Base-by-base conservation (phyloP, 163 green algal genomes). In the Scenedesmus sp. region DNA sequence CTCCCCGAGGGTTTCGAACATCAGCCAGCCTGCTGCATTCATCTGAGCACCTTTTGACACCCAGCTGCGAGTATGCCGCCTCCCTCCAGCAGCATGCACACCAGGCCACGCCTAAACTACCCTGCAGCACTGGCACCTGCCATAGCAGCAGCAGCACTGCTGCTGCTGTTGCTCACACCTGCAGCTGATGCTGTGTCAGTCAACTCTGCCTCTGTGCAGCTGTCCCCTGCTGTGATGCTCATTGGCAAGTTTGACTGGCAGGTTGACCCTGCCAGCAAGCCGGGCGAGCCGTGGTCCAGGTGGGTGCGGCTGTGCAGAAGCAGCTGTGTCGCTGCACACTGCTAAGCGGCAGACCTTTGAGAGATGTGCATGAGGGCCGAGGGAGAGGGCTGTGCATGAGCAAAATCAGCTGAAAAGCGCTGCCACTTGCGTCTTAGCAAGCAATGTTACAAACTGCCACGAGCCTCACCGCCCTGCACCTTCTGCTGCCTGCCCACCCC, bases 241-340 rank as follows among this genome's bases (percentile, higher is more conserved):
- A 80, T 92, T 1, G 89, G 89, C 44, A 86, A 92, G 70, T 92
- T 87, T 73, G 89, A 92, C 51, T 92, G 89, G 89, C 43, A 92
- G 56, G 59, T 92, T 72, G 76, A 85, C 59, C 40, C 86, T 51
- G 72, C 68, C 30, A 83, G 85, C 61, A 33, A 46, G 37, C 59
- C 59, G 30, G 61, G 43, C 15, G 83, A 46, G 24, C 83, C 83
- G 15, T 89, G 85, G 85, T 89, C 85, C 33, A 81, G 80, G 87
- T 91, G 56, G 35, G 87, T 81, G 35, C 30, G 30, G 65, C 59
- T 35, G 59, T 24, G 10, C 42, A n/a, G 81, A 2, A 56, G 43
- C 26, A 10, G 26, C 40, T 37, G 16, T 85, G 16, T 5, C 12
- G 37, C 37, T 37, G 72, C 13, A 24, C 72, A n/a, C n/a, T n/a